These are phyloP conservation scores for thale cress (Arabidopsis thaliana) DNA, from an alignment of 345 rosid genomes.

Conservation along the genomic window TAIR10.1 NC_003076.8:5387001-5387500, in stretches of 20 bases:
- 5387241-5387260: conserved; percentile 38
- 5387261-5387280: conserved; percentile 27
- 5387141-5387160: conserved; percentile 43
- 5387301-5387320: conserved; percentile 34
- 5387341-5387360: conserved; percentile 9
- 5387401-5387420: not conserved
- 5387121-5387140: conserved; percentile 35
- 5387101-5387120: conserved; percentile 31
- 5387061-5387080: conserved; percentile 24
- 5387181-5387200: conserved; percentile 43
- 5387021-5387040: conserved; percentile 28
- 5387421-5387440: conserved; percentile 34
- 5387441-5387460: conserved; percentile 22
- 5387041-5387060: conserved; percentile 25
- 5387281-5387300: conserved; percentile 23
- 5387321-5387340: conserved; percentile 14
- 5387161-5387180: conserved; percentile 36
- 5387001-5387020: conserved; percentile 1
- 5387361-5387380: conserved; percentile 8
- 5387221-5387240: conserved; percentile 27
- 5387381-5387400: conserved; percentile 7
- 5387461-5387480: conserved; percentile 38
- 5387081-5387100: conserved; percentile 28
- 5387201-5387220: conserved; percentile 36
- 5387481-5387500: conserved; percentile 42